Evolutionary conservation across 2,329 filamentous ascomycete species (phyloP).

Genomic region (Exophiala oligosperma): DNA sequence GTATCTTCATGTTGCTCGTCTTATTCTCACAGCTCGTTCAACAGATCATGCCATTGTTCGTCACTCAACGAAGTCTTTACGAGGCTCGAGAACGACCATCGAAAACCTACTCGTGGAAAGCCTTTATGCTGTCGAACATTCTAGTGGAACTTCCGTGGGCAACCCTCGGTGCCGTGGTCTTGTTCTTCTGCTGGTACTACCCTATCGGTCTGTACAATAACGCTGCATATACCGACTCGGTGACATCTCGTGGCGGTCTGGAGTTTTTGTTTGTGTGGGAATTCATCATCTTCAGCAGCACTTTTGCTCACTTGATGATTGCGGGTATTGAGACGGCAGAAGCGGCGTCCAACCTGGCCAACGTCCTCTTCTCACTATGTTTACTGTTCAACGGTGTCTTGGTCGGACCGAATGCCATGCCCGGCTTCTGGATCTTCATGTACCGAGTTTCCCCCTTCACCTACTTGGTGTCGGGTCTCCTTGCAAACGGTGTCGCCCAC

Average conservation of each 20-base stretch:
- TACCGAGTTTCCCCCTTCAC: slow-evolving; percentile 78
- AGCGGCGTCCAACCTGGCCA: slow-evolving; percentile 63
- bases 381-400: slow-evolving; percentile 63
- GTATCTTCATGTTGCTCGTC: slow-evolving; percentile 29
- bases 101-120: slow-evolving; percentile 73
- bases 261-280: slow-evolving; percentile 64
- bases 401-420: slow-evolving; percentile 57
- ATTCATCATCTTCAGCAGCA: slow-evolving; percentile 69
- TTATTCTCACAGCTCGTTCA: slow-evolving; percentile 33
- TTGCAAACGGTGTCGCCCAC: slow-evolving; percentile 69
- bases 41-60: slow-evolving; percentile 58
- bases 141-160: slow-evolving; percentile 69
- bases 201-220: slow-evolving; percentile 52
- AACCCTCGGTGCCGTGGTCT: slow-evolving; percentile 60
- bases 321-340: slow-evolving; percentile 72
- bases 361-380: slow-evolving; percentile 59
- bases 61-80: slow-evolving; percentile 58
- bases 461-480: slow-evolving; percentile 73
- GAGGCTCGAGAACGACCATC: slow-evolving; percentile 61
- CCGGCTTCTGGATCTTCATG: slow-evolving; percentile 77
- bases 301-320: slow-evolving; percentile 71
- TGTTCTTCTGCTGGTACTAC: slow-evolving; percentile 69
- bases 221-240: slow-evolving; percentile 59
- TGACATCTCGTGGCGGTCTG: slow-evolving; percentile 70
- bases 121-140: slow-evolving; percentile 70